Evolutionary conservation across 208 protist genomes (phyloP).

Genomic region (Crithidia sp.): DNA sequence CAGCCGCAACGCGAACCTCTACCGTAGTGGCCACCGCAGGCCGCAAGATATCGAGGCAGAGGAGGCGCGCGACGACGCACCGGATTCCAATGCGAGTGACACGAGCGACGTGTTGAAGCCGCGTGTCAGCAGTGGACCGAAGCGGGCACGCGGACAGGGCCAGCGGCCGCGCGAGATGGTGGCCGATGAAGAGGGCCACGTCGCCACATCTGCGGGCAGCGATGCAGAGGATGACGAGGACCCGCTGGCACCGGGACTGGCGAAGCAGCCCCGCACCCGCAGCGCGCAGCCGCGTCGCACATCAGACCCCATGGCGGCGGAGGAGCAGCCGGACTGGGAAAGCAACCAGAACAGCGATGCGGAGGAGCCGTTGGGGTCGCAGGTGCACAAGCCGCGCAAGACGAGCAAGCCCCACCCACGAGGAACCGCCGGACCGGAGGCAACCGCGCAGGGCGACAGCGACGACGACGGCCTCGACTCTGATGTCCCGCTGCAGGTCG

Average conservation of each 20-base stretch:
- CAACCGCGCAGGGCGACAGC: constrained; percentile 3
- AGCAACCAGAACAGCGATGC: constrained; percentile 1
- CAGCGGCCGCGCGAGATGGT: constrained; percentile 9
- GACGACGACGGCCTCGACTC: constrained; percentile 21
- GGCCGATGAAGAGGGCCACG: constrained; percentile 10
- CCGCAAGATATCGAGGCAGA: constrained; percentile 14
- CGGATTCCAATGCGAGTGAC: background rate
- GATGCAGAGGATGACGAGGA: constrained; percentile 20
- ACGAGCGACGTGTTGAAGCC: background rate
- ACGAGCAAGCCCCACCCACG: constrained; percentile 4
- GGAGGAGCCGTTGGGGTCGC: background rate
- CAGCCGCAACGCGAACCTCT: constrained; percentile 13
- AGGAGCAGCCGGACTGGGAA: constrained; percentile 3
- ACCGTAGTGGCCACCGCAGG: constrained; percentile 11
- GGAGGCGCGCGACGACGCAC: constrained; percentile 14
- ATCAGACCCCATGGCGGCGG: background rate
- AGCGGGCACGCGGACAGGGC: background rate
- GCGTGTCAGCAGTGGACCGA: constrained; percentile 1
- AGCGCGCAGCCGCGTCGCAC: background rate
- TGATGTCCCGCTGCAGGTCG: constrained; percentile 21
- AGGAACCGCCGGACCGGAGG: background rate
- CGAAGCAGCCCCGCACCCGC: background rate
- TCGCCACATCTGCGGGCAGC: background rate
- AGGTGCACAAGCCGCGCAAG: constrained; percentile 12
- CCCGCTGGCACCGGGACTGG: background rate